phyloP scores from a whole-genome alignment of 2,329 filamentous ascomycete genomes.

The Fusarium sp. region DNA sequence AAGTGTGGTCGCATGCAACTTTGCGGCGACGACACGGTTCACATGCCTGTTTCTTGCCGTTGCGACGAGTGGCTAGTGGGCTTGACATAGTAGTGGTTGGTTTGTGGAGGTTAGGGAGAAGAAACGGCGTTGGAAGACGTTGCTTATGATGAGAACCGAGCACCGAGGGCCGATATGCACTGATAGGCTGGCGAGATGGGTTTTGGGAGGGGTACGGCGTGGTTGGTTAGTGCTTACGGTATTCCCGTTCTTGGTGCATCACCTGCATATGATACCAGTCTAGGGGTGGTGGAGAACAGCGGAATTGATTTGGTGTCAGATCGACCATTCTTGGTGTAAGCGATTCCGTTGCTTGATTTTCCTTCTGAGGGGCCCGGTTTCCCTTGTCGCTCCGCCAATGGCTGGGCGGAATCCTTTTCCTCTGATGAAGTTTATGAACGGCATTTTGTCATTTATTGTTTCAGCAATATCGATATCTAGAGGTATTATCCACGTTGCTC shows the following conservation, averaged over 20 bases:
- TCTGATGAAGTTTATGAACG: not conserved
- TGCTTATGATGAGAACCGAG: not conserved
- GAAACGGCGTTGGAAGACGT: not conserved
- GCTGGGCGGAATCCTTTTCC: too few relatives aligned
- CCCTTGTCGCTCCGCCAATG: not conserved
- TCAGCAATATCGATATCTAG: accelerated
- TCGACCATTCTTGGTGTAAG: too few relatives aligned
- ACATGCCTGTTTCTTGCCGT: not conserved
- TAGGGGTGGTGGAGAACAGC: not conserved
- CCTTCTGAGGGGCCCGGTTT: not conserved
- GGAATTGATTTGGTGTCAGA: not conserved
- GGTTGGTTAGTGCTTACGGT: not conserved
- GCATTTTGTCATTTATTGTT: not conserved
- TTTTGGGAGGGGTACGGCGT: too few relatives aligned
- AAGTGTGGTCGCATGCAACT: not conserved
- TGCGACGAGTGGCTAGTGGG: not conserved
- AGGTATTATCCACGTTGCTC: not conserved
- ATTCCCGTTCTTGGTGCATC: not conserved
- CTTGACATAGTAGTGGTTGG: not conserved
- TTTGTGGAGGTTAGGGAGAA: not conserved
- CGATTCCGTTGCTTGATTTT: not conserved
- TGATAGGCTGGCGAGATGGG: not conserved
- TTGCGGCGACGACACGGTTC: not conserved
- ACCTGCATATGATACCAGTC: not conserved
- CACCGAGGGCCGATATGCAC: not conserved